phyloP scores from a whole-genome alignment of 1,284 basidiomycete genomes.

The Ustilago bromivora region DNA sequence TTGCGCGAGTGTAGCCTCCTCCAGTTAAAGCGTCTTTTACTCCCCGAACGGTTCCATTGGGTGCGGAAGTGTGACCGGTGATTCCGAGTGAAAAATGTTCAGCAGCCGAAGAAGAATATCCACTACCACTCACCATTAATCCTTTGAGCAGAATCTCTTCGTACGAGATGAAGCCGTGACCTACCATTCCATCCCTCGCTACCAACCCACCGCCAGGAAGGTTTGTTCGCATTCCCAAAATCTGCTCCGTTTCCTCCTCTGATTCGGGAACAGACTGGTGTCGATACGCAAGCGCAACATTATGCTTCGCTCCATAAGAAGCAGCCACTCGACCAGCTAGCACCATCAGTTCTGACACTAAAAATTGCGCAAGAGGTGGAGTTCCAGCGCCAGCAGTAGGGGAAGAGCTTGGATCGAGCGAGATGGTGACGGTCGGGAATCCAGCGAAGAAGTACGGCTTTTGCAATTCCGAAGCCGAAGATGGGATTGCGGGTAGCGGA shows the following conservation, averaged over 20 bases:
- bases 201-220: constrained; percentile 36
- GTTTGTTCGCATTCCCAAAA: constrained; percentile 64
- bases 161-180: constrained; percentile 38
- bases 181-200: constrained; percentile 6
- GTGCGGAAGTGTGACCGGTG: constrained; percentile 69
- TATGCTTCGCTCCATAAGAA: constrained; percentile 76
- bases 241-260: constrained; percentile 47
- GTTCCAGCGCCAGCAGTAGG: not conserved
- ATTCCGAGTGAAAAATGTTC: constrained; percentile 82
- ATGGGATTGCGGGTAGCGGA: constrained; percentile 25
- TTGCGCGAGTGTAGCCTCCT: constrained; percentile 79
- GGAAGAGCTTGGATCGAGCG: constrained; percentile 2
- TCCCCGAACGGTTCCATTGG: not conserved
- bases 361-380: constrained; percentile 36
- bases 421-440: constrained; percentile 40
- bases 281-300: constrained; percentile 79
- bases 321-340: constrained; percentile 83
- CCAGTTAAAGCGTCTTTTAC: constrained; percentile 23
- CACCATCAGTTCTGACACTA: constrained; percentile 88
- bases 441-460: constrained; percentile 54
- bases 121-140: constrained; percentile 20
- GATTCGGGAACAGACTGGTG: constrained; percentile 70
- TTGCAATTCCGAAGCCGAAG: not conserved
- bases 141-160: constrained; percentile 26
- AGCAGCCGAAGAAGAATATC: constrained; percentile 70